Base-by-base conservation (phyloP, 352 stramenopile species). In the Peronospora farinosa region DNA sequence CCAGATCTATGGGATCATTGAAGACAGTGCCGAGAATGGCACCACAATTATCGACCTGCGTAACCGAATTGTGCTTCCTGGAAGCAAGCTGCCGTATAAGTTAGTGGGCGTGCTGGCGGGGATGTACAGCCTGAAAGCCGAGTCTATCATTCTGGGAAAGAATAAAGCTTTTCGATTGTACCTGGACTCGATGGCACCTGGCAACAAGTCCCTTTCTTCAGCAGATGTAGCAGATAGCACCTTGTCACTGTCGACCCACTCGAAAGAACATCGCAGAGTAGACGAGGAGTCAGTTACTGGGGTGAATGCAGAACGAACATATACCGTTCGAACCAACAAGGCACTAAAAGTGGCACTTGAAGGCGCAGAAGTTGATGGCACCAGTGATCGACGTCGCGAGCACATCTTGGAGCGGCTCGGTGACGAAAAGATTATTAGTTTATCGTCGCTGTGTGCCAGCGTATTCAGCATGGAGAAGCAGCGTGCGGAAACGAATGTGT, bases 101-200 rank as follows among this genome's bases (percentile, higher is more conserved):
- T 47, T 92, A 12, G 66, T 89, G 42, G 72, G 72, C 28, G 67
- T 87, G 2, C 44, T 89, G 19, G 80, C 78, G 0, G 72, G 71
- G 1, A 83, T 72, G 40, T 92, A 92, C 48, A 78, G 65, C 13
- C 40, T 92, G n/a, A 72, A 74, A 45, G 80, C 78, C 6, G 76
- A 89, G 51, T 72, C 72, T 23, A 78, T 89, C 48, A 86, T 92
- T 25, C 36, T 88, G 46, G 78, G 80, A 16, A 92, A 92, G 53
- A 89, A 88, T 55, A 86, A 88, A 40, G 80, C 76, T 35, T 92
- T 88, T 25, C 72, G 77, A 27, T 43, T 92, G 13, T 92, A 82
- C 28, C 47, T 81, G 9, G 51, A 74, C 36, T 61, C 67, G 33
- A 55, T 65, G 50, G 40, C 49, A 19, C 63, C 58, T 19, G 35